Evolutionary conservation across 768 basidiomycete species (phyloP).

Genomic region (Cyathus striatus): DNA sequence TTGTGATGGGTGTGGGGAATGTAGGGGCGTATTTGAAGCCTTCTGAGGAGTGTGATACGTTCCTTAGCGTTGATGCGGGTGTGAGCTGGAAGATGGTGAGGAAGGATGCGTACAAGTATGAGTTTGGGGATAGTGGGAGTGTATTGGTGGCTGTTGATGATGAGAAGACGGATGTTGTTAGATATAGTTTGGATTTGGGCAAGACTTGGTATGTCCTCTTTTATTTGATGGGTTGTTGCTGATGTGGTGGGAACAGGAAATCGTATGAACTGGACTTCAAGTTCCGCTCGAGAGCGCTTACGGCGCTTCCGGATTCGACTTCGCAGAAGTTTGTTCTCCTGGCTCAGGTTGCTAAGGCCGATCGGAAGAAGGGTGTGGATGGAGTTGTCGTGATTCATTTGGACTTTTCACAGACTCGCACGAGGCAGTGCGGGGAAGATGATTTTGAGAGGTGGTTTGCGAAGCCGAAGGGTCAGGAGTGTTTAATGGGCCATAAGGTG

Average conservation of each 20-base stretch:
- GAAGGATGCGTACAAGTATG: conserved; percentile 83
- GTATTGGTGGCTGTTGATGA: conserved; percentile 82
- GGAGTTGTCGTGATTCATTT: conserved; percentile 72
- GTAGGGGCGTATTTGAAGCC: conserved; percentile 62
- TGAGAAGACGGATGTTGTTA: conserved; percentile 63
- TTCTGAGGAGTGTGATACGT: conserved; percentile 90
- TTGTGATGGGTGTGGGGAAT: conserved; percentile 95
- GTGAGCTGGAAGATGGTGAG: conserved; percentile 78
- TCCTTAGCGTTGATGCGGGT: conserved; percentile 88
- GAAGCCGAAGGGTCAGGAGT: conserved; percentile 57
- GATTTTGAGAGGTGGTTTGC: conserved; percentile 94
- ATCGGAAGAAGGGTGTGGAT: conserved; percentile 46
- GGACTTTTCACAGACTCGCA: conserved; percentile 71
- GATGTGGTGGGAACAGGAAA: too few species aligned
- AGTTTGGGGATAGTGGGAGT: conserved; percentile 89
- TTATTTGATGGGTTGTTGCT: too few species aligned
- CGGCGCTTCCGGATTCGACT: conserved; percentile 91
- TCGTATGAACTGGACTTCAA: too few species aligned
- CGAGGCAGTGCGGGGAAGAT: conserved; percentile 57
- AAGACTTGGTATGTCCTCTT: too few species aligned
- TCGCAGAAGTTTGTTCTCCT: conserved; percentile 94
- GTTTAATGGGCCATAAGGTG: conserved; percentile 94
- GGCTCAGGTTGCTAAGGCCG: conserved; percentile 64
- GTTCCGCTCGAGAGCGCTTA: conserved; percentile 70
- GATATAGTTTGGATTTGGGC: conserved; percentile 82